These are phyloP conservation scores for Salisapilia sapeloensis DNA, from an alignment of 352 stramenopile species.

Conservation along the genomic window DNA sequence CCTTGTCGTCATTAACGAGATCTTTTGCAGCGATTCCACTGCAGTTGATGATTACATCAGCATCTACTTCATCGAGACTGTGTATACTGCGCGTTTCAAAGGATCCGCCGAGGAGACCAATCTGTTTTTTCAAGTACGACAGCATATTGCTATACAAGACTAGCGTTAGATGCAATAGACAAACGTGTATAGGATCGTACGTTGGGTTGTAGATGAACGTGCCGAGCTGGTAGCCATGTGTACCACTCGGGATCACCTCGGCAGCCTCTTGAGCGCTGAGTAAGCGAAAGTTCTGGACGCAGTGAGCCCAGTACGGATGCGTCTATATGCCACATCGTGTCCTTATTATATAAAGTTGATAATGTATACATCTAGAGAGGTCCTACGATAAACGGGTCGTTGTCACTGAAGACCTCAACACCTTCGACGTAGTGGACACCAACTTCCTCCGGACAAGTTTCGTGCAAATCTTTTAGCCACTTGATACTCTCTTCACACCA, in stretches of 20 bases:
- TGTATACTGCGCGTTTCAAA: conserved; percentile 27
- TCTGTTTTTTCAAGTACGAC: conserved; percentile 23
- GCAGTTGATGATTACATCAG: conserved; percentile 46
- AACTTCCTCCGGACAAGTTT: conserved; percentile 15
- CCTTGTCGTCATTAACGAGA: conserved; percentile 17
- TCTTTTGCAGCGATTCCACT: conserved; percentile 21
- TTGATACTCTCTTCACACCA: conserved; percentile 50
- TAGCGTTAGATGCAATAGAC: conserved; percentile 1
- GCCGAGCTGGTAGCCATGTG: conserved; percentile 29
- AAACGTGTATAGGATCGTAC: conserved; percentile 3
- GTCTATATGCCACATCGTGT: conserved; percentile 3
- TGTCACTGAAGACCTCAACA: conserved; percentile 19
- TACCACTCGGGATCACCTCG: conserved; percentile 14
- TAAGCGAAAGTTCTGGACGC: conserved; percentile 32
- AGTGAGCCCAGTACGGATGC: conserved; percentile 53
- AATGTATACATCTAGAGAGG: not conserved
- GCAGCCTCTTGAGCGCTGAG: conserved; percentile 17
- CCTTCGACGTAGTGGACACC: conserved; percentile 37
- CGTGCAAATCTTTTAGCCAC: conserved; percentile 25
- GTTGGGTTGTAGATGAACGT: conserved; percentile 51
- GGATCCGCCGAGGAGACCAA: conserved; percentile 17
- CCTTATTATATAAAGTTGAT: too few relatives aligned
- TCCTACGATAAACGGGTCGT: conserved; percentile 12
- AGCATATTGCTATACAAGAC: conserved; percentile 20
- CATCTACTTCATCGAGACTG: conserved; percentile 15